A percentile compares a stretch with the other conserved stretches of the same genome.
phyloP scores from a whole-genome alignment of 2,329 filamentous ascomycete species.

The Neonectria ditissima region DNA sequence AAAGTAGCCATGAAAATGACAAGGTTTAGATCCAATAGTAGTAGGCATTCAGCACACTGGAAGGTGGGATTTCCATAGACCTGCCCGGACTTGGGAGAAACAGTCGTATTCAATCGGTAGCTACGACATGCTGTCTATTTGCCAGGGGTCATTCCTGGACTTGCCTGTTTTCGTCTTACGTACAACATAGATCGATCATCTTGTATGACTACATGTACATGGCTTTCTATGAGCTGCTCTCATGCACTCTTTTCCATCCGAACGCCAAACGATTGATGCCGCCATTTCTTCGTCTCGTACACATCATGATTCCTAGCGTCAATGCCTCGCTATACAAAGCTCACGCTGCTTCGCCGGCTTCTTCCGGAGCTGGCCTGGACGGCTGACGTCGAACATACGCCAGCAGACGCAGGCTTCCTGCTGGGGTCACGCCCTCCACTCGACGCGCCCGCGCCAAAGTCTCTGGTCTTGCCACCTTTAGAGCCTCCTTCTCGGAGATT shows the following conservation, averaged over 20 bases:
- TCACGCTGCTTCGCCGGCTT: background rate
- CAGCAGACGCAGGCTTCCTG: constrained; percentile 71
- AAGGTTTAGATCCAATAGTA: constrained; percentile 2
- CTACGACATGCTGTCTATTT: background rate
- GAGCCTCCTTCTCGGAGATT: constrained; percentile 78
- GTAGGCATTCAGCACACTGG: background rate
- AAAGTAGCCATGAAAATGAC: constrained; percentile 35
- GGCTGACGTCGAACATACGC: constrained; percentile 64
- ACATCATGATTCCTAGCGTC: background rate
- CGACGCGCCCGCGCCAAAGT: constrained; percentile 89
- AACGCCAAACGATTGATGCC: constrained; percentile 2
- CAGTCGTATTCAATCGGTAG: constrained; percentile 2
- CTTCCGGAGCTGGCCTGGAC: background rate
- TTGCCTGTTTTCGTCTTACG: constrained; percentile 2
- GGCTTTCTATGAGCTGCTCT: background rate
- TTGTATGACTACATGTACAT: constrained; percentile 19
- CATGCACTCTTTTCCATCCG: background rate
- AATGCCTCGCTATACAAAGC: background rate
- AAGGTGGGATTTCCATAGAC: background rate
- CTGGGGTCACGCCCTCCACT: constrained; percentile 81
- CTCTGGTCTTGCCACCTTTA: constrained; percentile 80
- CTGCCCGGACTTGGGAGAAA: background rate
- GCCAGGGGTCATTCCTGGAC: background rate
- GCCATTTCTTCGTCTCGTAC: constrained; percentile 13
- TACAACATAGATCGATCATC: constrained; percentile 6